Base-by-base conservation (phyloP, 257 asterid species). In the Petrea volubilis region DNA sequence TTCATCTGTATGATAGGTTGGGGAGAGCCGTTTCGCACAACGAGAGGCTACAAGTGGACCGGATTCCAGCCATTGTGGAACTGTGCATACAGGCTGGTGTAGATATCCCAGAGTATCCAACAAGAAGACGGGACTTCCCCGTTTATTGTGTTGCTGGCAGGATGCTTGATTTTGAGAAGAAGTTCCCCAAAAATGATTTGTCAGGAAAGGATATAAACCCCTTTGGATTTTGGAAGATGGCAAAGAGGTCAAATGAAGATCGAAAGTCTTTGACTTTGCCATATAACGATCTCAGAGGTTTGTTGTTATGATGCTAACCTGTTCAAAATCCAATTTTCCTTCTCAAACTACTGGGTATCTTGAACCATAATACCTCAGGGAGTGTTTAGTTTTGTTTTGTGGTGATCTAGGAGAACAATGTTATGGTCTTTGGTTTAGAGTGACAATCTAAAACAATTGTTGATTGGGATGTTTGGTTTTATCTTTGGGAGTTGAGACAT, bases 31-130 rank as follows among this genome's bases (percentile, higher is more conserved):
- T 91, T 44, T 78, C 94, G 5, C 97, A 91, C 67, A 70, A 86
- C 18, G 94, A 88, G 66, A 79, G 92, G 56, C 83, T 91, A 21
- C 74, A 80, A 62, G 92, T 91, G 51, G 96, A 87, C 64, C 87
- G 87, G 31, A 77, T 91, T 71, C 96, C 95, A 13, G 94, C 95
- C 49, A 66, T 85, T 24, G 74, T 91, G 46, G 94, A 91, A 25
- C 82, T 88, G 41, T 91, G 96, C 77, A 84, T 91, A 77, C 97
- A 91, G 78, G 96, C 92, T 27, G 96, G 96, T 15, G 87, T 91
- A 20, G 84, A 91, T 49, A 68, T 88, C 18, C 85, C 78, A 1
- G 86, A 87, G 76, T 81, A 88, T 65, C 91, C 92, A 3, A 85
- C 96, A 2, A 79, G 83, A 72, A 82, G 91, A 68, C 82, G 88